Conservation (phyloP, 2,329 filamentous ascomycete species). For the Ophiocordyceps camponoti-saundersi region DNA sequence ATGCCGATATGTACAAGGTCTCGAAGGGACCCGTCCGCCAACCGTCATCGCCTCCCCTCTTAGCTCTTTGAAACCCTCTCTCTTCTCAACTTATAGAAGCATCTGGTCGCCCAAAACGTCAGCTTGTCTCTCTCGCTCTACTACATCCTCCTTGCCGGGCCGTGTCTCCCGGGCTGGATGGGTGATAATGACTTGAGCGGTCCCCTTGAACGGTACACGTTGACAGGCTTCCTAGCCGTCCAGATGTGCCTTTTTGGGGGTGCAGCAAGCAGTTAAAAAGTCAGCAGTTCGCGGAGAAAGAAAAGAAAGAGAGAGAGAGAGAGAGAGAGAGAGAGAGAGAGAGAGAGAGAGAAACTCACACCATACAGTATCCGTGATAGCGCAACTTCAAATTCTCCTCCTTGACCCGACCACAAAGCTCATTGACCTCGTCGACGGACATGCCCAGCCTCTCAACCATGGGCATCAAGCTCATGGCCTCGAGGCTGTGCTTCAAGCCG, state of each 20-base stretch:
- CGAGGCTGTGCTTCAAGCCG: slow-evolving; percentile 54
- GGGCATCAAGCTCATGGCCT: slow-evolving; percentile 56
- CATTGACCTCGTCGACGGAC: slow-evolving; percentile 41
- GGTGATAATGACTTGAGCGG: background rate
- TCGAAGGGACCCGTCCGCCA: too few relatives aligned
- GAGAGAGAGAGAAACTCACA: slow-evolving; percentile 38
- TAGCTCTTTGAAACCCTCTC: too few relatives aligned
- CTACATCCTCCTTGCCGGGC: background rate
- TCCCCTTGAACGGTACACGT: background rate
- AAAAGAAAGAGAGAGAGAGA: background rate
- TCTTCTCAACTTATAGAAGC: too few relatives aligned
- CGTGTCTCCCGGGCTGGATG: background rate
- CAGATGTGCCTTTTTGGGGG: slow-evolving; percentile 6
- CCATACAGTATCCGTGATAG: slow-evolving; percentile 55
- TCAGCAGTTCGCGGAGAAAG: background rate
- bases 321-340: too few relatives aligned
- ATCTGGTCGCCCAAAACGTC: too few relatives aligned
- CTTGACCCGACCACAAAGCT: slow-evolving; percentile 45
- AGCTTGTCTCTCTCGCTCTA: too few relatives aligned
- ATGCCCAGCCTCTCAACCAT: slow-evolving; percentile 36
- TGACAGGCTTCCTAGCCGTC: slow-evolving; percentile 6
- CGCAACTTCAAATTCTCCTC: slow-evolving; percentile 51
- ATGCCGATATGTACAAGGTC: too few relatives aligned
- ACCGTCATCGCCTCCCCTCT: too few relatives aligned
- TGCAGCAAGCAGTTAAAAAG: background rate